Base-by-base conservation (phyloP, 2,329 filamentous ascomycete genomes). In the Cytospora chrysosperma region DNA sequence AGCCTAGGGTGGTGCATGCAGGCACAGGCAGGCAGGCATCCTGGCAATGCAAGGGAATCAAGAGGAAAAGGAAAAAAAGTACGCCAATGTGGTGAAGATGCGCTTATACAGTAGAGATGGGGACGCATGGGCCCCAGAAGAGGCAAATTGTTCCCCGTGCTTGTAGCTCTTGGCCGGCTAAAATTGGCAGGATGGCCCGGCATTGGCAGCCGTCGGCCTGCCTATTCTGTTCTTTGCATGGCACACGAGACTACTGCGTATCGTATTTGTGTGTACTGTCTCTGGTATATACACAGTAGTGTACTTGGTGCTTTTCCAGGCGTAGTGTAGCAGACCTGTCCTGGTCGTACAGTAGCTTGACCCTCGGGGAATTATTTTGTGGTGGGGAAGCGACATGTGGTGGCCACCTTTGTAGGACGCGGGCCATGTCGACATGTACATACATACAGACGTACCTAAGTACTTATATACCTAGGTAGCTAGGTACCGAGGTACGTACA, bases 151-250 rank as follows among this genome's bases (percentile, higher is more conserved):
- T 21, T 19, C 34, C 32, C 24, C 34, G 8, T n/a, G 13, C 50
- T n/a, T 43, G 32, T 37, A n/a, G 27, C 28, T 19, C 58, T 51
- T 37, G 49, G 37, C n/a, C 19, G 58, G 27, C 58, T 53, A 55
- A 51, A 52, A 61, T 49, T 54, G 58, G 58, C 37, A 61, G 51
- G 47, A 34, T 55, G 54, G 24, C 58, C n/a, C 58, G 58, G 51
- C 51, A 1, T 21, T 9, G 2, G 4, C 10, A 9, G 19, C n/a
- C 43, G n/a, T 47, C n/a, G 43, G 43, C 43, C 43, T 47, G 43
- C 43, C 43, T 47, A 47, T 47, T 47, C n/a, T 7, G 43, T 47
- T n/a, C 7, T 47, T 24, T 47, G 43, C 43, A n/a, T n/a, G n/a
- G n/a, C 19, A n/a, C 37, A 21, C 43, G 10, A 47, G n/a, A 9